Evolutionary conservation across 805 yeast genomes (phyloP).

Genomic region (Pichia insulana): DNA sequence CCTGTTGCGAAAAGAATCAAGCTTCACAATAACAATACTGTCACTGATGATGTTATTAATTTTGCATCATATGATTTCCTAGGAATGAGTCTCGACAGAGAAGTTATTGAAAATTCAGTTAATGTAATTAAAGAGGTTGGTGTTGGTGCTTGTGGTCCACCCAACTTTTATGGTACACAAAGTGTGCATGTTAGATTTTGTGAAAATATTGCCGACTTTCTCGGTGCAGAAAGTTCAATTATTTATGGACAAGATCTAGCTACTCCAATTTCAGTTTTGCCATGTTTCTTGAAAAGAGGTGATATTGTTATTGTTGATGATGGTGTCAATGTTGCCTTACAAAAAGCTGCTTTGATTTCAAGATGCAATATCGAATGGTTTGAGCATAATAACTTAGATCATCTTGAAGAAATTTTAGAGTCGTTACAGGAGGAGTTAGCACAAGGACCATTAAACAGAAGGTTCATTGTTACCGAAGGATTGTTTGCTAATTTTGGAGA

Average conservation of each 20-base stretch:
- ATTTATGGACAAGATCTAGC: conserved; percentile 90
- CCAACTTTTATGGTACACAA: conserved; percentile 94
- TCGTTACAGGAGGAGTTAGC: conserved; percentile 52
- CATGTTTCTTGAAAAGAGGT: conserved; percentile 92
- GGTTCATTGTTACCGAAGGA: conserved; percentile 89
- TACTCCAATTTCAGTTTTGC: conserved; percentile 79
- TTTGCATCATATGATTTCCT: conserved; percentile 67
- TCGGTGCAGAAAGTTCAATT: conserved; percentile 71
- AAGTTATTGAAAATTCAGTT: conserved; percentile 45
- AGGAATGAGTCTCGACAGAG: conserved; percentile 43
- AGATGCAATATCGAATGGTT: conserved; percentile 80
- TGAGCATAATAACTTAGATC: conserved; percentile 83
- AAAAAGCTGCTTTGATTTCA: conserved; percentile 80
- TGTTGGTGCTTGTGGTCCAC: conserved; percentile 98
- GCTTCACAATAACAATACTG: conserved; percentile 21
- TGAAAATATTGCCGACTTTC: conserved; percentile 61
- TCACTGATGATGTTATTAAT: conserved; percentile 41
- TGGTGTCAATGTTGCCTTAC: conserved; percentile 65
- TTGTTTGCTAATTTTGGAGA: conserved; percentile 78
- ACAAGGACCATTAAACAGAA: conserved; percentile 75
- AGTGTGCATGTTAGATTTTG: conserved; percentile 81
- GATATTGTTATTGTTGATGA: conserved; percentile 85
- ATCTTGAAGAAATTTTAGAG: conserved; percentile 59
- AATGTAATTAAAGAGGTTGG: conserved; percentile 61
- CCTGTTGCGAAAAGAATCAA: conserved; percentile 32